phyloP scores from a whole-genome alignment of 2,329 filamentous ascomycete genomes.

The Alternaria incomplexa region DNA sequence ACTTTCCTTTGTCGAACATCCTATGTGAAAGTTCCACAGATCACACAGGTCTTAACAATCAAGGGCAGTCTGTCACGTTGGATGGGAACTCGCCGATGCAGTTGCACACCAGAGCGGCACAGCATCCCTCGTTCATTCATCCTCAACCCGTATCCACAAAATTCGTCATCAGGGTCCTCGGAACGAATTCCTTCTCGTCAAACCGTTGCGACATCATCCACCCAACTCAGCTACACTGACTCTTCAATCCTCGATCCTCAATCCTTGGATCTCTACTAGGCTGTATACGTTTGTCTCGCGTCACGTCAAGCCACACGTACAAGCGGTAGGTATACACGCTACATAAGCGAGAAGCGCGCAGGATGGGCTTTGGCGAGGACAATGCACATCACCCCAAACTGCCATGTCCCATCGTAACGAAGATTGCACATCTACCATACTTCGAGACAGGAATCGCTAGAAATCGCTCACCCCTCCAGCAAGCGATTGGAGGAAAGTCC shows the following conservation, averaged over 20 bases:
- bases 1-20: background rate
- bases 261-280: background rate
- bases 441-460: background rate
- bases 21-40: background rate
- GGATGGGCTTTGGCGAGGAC: background rate
- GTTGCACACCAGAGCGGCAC: background rate
- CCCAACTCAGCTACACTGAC: background rate
- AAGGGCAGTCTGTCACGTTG: background rate
- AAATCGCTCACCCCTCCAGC: background rate
- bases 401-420: background rate
- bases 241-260: background rate
- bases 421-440: background rate
- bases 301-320: background rate
- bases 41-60: background rate
- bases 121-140: background rate
- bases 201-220: background rate
- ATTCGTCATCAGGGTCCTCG: background rate
- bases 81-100: background rate
- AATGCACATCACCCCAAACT: background rate
- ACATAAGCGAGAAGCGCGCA: background rate
- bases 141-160: background rate
- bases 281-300: background rate
- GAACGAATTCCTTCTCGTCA: background rate
- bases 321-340: background rate
- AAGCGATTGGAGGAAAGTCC: background rate